A percentile compares a stretch with the other conserved stretches of the same genome.
Conservation (phyloP, 1,284 basidiomycete genomes). For the Paramarasmius palmivorus region DNA sequence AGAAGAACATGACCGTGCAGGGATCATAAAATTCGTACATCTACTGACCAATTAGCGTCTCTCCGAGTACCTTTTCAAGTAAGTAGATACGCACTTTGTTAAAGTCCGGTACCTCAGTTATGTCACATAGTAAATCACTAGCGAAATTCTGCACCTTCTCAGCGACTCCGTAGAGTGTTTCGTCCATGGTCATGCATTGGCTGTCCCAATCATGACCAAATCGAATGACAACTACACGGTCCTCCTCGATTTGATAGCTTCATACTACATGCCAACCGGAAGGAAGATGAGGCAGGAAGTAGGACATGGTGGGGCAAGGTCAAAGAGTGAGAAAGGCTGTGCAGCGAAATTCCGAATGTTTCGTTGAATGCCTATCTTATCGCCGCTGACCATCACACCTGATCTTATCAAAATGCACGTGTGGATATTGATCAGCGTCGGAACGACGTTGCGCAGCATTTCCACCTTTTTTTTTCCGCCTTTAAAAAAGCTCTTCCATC, state of each 20-base stretch:
- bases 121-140: slow-evolving; percentile 96
- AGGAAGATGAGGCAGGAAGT: slow-evolving; percentile 89
- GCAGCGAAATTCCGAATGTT: too few species aligned
- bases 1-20: slow-evolving; percentile 98
- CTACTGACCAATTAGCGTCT: slow-evolving; percentile 38
- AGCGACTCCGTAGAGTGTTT: slow-evolving; percentile 89
- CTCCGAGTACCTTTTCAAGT: neutral
- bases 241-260: slow-evolving; percentile 99
- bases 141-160: slow-evolving; percentile 99
- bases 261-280: slow-evolving; percentile 98
- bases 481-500: neutral
- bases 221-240: slow-evolving; percentile 91
- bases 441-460: neutral
- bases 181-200: slow-evolving; percentile 99
- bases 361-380: too few species aligned
- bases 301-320: slow-evolving; percentile 75
- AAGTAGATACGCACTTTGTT: slow-evolving; percentile 77
- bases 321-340: too few species aligned
- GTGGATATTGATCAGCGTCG: too few species aligned
- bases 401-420: too few species aligned
- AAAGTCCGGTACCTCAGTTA: slow-evolving; percentile 97
- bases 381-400: too few species aligned
- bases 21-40: slow-evolving; percentile 96
- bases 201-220: slow-evolving; percentile 96
- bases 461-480: neutral